These are phyloP conservation scores for Stagonosporopsis tanaceti DNA, from an alignment of 2,329 filamentous ascomycete species.

Conservation along the genomic window DNA sequence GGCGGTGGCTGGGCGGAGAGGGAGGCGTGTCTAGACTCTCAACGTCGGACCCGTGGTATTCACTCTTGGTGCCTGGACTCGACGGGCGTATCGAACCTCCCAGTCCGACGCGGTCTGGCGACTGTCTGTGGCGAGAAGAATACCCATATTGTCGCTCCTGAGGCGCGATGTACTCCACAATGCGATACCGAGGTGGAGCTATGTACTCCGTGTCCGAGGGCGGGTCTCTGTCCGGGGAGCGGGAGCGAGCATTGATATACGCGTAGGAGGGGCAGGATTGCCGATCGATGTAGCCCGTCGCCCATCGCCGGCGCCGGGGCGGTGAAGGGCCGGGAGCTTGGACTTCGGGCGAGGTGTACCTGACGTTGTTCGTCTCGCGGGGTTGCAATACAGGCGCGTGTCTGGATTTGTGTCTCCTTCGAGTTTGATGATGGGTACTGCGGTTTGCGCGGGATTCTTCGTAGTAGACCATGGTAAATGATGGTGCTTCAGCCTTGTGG, in stretches of 20 bases:
- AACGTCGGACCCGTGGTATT: neutral
- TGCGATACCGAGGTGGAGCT: neutral
- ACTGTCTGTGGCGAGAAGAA: neutral
- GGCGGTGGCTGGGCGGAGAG: neutral
- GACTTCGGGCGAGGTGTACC: neutral
- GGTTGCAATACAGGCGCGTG: neutral
- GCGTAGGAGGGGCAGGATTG: constrained; percentile 2
- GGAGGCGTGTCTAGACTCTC: neutral
- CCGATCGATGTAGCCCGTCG: constrained; percentile 6
- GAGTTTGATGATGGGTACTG: neutral
- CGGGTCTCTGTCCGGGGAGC: neutral
- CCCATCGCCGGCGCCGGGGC: constrained; percentile 3
- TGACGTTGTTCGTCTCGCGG: neutral
- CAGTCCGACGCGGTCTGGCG: neutral
- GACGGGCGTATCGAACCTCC: neutral
- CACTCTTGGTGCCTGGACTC: no score
- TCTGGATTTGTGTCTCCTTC: neutral
- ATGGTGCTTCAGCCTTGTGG: neutral
- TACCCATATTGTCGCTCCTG: neutral
- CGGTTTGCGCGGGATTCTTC: neutral
- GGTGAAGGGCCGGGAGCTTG: neutral
- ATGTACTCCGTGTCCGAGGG: constrained; percentile 4
- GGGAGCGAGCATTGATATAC: constrained; percentile 2
- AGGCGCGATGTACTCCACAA: neutral
- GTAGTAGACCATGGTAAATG: neutral